Conservation (phyloP, 306 rosid species). For the Pueraria montana region DNA sequence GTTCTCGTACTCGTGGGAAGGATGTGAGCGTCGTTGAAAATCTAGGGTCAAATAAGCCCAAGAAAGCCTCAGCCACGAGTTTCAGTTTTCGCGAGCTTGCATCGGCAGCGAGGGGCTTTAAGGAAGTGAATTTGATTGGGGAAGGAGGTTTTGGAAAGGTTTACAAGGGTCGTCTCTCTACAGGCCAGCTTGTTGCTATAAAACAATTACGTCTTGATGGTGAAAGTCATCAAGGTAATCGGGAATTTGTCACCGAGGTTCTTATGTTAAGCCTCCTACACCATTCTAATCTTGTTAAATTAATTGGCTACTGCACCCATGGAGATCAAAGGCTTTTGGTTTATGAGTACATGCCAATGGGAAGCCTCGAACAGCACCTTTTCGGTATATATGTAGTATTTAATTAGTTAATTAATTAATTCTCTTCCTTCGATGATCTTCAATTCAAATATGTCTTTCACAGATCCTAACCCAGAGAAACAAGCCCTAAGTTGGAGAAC, state of each 20-base stretch:
- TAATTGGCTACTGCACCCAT: conserved; percentile 84
- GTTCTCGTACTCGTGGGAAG: conserved; percentile 3
- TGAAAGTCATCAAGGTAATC: conserved; percentile 79
- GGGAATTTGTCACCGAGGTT: conserved; percentile 85
- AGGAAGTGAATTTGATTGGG: conserved; percentile 73
- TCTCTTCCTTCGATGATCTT: too few species aligned
- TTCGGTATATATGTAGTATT: conserved; percentile 66
- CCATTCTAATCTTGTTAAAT: conserved; percentile 82
- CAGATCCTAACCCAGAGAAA: conserved; percentile 40
- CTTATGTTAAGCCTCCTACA: conserved; percentile 84
- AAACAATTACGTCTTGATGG: conserved; percentile 70
- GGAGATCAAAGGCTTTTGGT: conserved; percentile 91
- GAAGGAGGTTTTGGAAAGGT: conserved; percentile 96
- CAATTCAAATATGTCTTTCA: too few species aligned
- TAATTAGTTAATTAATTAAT: too few species aligned
- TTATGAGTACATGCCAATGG: conserved; percentile 73
- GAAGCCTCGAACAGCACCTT: conserved; percentile 81
- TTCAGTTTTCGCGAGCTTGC: conserved; percentile 39
- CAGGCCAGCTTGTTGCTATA: conserved; percentile 79
- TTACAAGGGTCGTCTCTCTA: conserved; percentile 77
- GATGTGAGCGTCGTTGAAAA: conserved; percentile 17
- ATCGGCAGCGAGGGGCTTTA: conserved; percentile 30
- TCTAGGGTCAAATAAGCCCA: neutral
- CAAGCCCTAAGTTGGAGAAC: conserved; percentile 65
- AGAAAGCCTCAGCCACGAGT: conserved; percentile 34